Percentiles rank a stretch among this genome's conserved stretches.
Evolutionary conservation across 2,329 filamentous ascomycete species (phyloP).

Genomic region (Xylaria sp.): DNA sequence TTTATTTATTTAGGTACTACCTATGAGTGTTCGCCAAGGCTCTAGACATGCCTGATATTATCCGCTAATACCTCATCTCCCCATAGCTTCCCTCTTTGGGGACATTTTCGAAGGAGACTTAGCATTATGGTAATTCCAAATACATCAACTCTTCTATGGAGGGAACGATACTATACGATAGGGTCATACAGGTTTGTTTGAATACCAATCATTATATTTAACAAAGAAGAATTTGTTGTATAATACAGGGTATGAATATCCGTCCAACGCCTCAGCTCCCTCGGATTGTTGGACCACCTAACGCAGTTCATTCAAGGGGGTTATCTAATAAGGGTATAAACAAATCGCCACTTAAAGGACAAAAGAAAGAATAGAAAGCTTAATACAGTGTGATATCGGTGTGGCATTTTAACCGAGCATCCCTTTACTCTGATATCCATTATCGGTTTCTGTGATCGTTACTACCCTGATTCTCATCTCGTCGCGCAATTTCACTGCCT

Average conservation of each 20-base stretch:
- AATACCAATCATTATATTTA: too few relatives aligned
- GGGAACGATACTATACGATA: too few relatives aligned
- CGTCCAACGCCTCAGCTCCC: constrained; percentile 24
- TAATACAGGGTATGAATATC: constrained; percentile 33
- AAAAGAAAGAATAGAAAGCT: constrained; percentile 5
- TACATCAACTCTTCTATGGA: too few relatives aligned
- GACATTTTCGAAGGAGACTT: too few relatives aligned
- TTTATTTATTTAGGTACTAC: too few relatives aligned
- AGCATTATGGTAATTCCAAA: too few relatives aligned
- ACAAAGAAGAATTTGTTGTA: neutral
- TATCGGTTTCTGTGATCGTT: constrained; percentile 30
- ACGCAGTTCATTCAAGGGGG: constrained; percentile 24
- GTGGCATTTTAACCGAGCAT: neutral
- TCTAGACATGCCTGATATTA: too few relatives aligned
- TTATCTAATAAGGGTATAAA: neutral
- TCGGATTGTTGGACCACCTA: constrained; percentile 13
- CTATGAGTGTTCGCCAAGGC: too few relatives aligned
- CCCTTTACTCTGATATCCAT: neutral
- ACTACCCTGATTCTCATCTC: constrained; percentile 15
- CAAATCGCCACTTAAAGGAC: neutral
- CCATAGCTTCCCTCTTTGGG: too few relatives aligned
- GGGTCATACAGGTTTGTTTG: too few relatives aligned
- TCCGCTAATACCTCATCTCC: too few relatives aligned
- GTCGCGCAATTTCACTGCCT: constrained; percentile 38
- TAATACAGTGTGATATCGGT: neutral